phyloP scores from a whole-genome alignment of 2,329 filamentous ascomycete species.

The Penicillium sp. region DNA sequence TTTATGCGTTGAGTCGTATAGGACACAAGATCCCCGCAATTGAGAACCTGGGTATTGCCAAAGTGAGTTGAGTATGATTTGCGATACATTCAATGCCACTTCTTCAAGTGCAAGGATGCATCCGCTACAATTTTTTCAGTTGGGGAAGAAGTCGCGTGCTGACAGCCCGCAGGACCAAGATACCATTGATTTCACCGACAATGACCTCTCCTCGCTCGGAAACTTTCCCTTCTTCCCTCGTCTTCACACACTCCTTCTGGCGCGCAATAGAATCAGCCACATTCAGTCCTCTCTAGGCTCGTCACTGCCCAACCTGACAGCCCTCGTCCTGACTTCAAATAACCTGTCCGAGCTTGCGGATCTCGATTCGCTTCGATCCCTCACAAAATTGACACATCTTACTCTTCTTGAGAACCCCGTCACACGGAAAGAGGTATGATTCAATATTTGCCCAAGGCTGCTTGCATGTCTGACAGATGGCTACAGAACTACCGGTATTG shows the following conservation, averaged over 20 bases:
- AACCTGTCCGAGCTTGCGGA: slow-evolving; percentile 81
- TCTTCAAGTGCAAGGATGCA: background rate
- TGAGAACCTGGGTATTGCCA: slow-evolving; percentile 95
- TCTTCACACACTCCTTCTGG: slow-evolving; percentile 81
- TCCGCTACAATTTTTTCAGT: background rate
- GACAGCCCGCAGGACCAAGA: slow-evolving; percentile 75
- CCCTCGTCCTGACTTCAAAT: slow-evolving; percentile 81
- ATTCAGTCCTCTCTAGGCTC: slow-evolving; percentile 75
- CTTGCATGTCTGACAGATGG: slow-evolving; percentile 2
- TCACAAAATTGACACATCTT: slow-evolving; percentile 73
- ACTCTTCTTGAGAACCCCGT: slow-evolving; percentile 86
- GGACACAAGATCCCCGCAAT: slow-evolving; percentile 97
- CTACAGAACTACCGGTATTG: slow-evolving; percentile 84
- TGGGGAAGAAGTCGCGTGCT: background rate
- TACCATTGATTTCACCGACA: slow-evolving; percentile 97
- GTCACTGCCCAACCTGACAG: slow-evolving; percentile 77
- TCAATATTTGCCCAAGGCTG: background rate
- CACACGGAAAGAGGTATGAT: slow-evolving; percentile 81
- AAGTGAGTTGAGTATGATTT: slow-evolving; percentile 60
- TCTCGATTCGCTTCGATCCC: slow-evolving; percentile 72
- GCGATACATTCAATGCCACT: background rate
- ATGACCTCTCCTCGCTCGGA: slow-evolving; percentile 83
- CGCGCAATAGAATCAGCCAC: slow-evolving; percentile 79
- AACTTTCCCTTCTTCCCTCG: slow-evolving; percentile 93
- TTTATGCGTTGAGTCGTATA: slow-evolving; percentile 57